These are phyloP conservation scores for Lepidopterella palustris DNA, from an alignment of 495 filamentous ascomycete species.

Conservation along the genomic window DNA sequence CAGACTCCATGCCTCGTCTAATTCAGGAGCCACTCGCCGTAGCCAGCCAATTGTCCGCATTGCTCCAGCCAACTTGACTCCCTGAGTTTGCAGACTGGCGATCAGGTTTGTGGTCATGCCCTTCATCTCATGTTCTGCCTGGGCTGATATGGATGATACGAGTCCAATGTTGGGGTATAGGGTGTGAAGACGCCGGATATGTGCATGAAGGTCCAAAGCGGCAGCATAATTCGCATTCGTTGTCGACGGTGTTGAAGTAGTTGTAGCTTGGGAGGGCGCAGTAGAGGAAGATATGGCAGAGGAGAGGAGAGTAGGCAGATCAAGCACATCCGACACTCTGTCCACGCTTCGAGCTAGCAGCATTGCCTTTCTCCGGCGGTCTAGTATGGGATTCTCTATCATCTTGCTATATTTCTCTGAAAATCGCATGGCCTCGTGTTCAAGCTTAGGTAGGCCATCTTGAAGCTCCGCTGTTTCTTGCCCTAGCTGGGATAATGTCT, in stretches of 20 bases:
- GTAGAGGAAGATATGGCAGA: conserved; percentile 61
- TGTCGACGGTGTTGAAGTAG: conserved; percentile 39
- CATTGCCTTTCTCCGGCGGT: conserved; percentile 71
- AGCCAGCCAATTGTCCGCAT: conserved; percentile 92
- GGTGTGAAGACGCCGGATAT: conserved; percentile 79
- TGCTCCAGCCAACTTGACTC: conserved; percentile 81
- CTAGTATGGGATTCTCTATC: conserved; percentile 66
- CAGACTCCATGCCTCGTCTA: conserved; percentile 45
- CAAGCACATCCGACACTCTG: conserved; percentile 81
- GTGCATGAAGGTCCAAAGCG: conserved; percentile 85
- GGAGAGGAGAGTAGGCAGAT: conserved; percentile 79
- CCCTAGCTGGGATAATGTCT: conserved; percentile 60
- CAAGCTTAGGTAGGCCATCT: conserved; percentile 68
- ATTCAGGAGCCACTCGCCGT: conserved; percentile 74
- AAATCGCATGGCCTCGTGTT: conserved; percentile 71
- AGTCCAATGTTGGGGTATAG: conserved; percentile 75
- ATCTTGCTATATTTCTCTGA: conserved; percentile 73
- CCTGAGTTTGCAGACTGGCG: conserved; percentile 62
- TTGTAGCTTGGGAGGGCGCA: conserved; percentile 25
- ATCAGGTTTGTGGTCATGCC: conserved; percentile 84
- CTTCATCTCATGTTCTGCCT: conserved; percentile 85
- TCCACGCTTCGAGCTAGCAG: conserved; percentile 86
- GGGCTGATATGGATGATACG: conserved; percentile 61
- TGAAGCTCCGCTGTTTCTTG: conserved; percentile 58
- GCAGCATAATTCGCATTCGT: conserved; percentile 76